Evolutionary conservation across 225 moss, liverwort and hornwort genomes (phyloP).

Genomic region (Polytrichum commune): DNA sequence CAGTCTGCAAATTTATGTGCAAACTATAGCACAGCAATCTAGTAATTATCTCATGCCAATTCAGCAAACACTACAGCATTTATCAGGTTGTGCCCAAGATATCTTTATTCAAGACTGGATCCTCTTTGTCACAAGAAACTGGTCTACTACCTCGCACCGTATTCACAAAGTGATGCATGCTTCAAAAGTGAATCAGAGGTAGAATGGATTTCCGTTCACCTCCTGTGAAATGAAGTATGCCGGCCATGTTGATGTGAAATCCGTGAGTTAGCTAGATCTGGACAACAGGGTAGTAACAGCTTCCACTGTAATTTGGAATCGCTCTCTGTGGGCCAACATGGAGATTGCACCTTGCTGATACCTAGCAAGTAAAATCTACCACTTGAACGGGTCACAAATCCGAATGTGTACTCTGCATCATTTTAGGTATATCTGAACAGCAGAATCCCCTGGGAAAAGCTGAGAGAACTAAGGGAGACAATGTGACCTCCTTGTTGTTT

Average conservation of each 20-base stretch:
- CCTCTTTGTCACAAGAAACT: background rate
- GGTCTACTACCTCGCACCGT: background rate
- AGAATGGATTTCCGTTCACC: background rate
- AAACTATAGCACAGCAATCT: no score
- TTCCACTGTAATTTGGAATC: background rate
- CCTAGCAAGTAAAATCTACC: no score
- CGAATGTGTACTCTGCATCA: no score
- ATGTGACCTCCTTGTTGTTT: no score
- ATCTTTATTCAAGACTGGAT: slow-evolving; percentile 1
- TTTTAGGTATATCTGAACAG: no score
- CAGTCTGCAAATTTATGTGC: no score
- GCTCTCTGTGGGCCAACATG: background rate
- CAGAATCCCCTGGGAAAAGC: no score
- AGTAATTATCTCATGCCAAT: no score
- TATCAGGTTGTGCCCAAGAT: background rate
- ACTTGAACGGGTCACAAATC: no score
- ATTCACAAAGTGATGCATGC: background rate
- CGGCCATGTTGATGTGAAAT: background rate
- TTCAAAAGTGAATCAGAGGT: background rate
- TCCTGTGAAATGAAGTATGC: background rate
- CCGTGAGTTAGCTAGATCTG: no score
- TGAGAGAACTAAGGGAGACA: no score
- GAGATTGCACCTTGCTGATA: background rate
- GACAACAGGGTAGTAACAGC: background rate
- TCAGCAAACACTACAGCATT: no score